A percentile compares a stretch with the other conserved stretches of the same genome.
These are phyloP conservation scores for Fragaria iinumae DNA, from an alignment of 306 rosid genomes.

Conservation along the genomic window DNA sequence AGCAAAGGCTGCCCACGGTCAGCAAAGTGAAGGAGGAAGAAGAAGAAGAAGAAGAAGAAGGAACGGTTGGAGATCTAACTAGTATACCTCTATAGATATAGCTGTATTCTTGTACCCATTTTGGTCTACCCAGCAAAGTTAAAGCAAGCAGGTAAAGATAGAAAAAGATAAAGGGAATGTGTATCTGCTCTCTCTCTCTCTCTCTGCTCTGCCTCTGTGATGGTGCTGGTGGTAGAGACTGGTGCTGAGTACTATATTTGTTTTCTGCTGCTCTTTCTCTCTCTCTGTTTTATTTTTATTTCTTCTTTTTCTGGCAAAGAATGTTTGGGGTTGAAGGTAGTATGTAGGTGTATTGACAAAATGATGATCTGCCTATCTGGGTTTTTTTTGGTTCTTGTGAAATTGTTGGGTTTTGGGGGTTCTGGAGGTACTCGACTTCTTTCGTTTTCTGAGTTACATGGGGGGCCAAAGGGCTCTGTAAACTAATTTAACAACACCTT, in stretches of 20 bases:
- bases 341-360: constrained; percentile 21
- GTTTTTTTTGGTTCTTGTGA: constrained; percentile 24
- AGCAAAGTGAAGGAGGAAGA: constrained; percentile 60
- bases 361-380: constrained; percentile 7
- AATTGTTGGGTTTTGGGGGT: constrained; percentile 13
- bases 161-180: constrained; percentile 60
- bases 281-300: constrained; percentile 12
- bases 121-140: constrained; percentile 67
- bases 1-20: constrained; percentile 82
- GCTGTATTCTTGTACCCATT: constrained; percentile 35
- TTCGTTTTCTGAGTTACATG: neutral
- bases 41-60: neutral
- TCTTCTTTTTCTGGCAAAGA: constrained; percentile 55
- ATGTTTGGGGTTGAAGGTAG: constrained; percentile 63
- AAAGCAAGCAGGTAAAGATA: constrained; percentile 71
- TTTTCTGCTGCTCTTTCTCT: constrained; percentile 4
- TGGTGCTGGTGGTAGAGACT: neutral
- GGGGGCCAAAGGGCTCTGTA: neutral
- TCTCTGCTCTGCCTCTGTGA: neutral
- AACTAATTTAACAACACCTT: constrained; percentile 1
- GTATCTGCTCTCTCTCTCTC: constrained; percentile 20
- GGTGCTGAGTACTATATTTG: constrained; percentile 15
- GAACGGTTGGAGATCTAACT: constrained; percentile 19
- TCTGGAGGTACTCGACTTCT: constrained; percentile 23
- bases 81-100: neutral